phyloP scores from a whole-genome alignment of 2,329 filamentous ascomycete genomes.

The Venturiaceae sp. region DNA sequence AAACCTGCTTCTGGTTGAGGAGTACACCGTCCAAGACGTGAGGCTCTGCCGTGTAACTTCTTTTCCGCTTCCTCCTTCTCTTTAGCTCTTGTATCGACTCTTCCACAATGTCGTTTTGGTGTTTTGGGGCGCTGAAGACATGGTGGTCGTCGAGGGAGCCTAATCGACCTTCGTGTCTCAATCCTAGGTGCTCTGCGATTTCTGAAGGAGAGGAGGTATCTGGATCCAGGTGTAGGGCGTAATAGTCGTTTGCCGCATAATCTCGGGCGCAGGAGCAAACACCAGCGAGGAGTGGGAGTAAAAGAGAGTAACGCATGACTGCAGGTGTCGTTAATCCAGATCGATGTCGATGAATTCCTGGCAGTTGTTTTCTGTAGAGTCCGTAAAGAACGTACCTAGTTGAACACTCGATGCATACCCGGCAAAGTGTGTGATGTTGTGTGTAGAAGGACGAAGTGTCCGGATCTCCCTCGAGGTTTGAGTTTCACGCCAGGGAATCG shows the following conservation, averaged over 20 bases:
- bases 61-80: constrained; percentile 47
- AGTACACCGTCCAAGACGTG: constrained; percentile 64
- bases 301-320: constrained; percentile 33
- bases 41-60: constrained; percentile 23
- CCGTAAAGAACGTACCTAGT: background rate
- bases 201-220: constrained; percentile 53
- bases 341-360: background rate
- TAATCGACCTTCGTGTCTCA: constrained; percentile 72
- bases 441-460: background rate
- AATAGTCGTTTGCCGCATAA: constrained; percentile 80
- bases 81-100: constrained; percentile 43
- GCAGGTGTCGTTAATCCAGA: background rate
- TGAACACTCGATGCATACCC: background rate
- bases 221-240: constrained; percentile 73
- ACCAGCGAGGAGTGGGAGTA: constrained; percentile 30
- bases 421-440: background rate
- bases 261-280: constrained; percentile 44
- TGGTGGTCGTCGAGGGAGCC: constrained; percentile 73
- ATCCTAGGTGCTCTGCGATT: constrained; percentile 62
- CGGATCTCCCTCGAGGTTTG: background rate
- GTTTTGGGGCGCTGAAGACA: constrained; percentile 64
- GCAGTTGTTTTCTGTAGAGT: background rate
- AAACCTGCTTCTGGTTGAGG: constrained; percentile 69
- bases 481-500: background rate
- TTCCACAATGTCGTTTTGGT: constrained; percentile 45